These are phyloP conservation scores for Stenogyne calaminthoides DNA, from an alignment of 305 asterid genomes.

Conservation along the genomic window DNA sequence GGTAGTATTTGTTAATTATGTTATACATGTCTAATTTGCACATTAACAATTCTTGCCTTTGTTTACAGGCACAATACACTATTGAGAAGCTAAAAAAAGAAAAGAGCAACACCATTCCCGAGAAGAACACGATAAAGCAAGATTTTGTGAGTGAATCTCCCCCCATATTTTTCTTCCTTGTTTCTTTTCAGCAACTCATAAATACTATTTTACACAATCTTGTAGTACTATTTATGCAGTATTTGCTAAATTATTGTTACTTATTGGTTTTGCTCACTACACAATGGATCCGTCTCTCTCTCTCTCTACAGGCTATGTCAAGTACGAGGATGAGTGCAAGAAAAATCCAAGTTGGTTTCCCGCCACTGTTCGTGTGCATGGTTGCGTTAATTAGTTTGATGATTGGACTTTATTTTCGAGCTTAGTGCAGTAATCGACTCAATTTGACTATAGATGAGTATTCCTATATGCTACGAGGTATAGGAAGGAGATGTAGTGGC, in stretches of 20 bases:
- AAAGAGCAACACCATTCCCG: slow-evolving; percentile 41
- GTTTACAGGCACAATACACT: slow-evolving; percentile 57
- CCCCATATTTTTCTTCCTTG: neutral
- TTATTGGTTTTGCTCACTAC: neutral
- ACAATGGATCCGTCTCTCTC: neutral
- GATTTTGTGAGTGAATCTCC: slow-evolving; percentile 58
- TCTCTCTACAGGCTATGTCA: slow-evolving; percentile 45
- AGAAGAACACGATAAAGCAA: slow-evolving; percentile 51
- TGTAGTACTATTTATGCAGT: neutral
- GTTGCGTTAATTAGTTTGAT: slow-evolving; percentile 64
- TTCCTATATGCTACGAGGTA: slow-evolving; percentile 24
- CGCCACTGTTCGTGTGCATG: slow-evolving; percentile 76
- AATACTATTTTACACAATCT: neutral
- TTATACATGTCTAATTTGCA: too few relatives aligned
- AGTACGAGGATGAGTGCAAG: slow-evolving; percentile 44
- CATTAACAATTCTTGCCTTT: slow-evolving; percentile 20
- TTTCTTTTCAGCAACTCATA: neutral
- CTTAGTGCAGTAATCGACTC: slow-evolving; percentile 25
- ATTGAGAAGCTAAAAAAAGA: slow-evolving; percentile 66
- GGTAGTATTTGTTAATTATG: too few relatives aligned
- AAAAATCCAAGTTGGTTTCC: slow-evolving; percentile 68
- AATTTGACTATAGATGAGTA: slow-evolving; percentile 26
- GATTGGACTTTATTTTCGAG: slow-evolving; percentile 53
- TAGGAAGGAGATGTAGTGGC: slow-evolving; percentile 29
- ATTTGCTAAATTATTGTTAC: neutral